Base-by-base conservation (phyloP, 176 grass and related monocot genomes). In the Themeda triandra region DNA sequence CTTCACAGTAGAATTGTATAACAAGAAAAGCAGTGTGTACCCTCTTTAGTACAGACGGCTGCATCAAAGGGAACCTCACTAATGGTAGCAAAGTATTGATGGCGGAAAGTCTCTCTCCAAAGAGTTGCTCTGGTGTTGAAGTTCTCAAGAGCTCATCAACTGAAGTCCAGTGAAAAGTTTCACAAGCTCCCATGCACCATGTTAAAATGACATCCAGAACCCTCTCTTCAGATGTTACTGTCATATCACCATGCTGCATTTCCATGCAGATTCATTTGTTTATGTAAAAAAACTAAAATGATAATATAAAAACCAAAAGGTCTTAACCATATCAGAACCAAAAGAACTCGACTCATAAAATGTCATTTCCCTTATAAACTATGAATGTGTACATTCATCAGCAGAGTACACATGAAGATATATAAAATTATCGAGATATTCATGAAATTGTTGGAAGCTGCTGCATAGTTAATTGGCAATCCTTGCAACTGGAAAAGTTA, bases 191-290 rank as follows among this genome's bases (percentile, higher is more conserved):
- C 89, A 87, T 92, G 40, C 91, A 95, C 92, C 96, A 98, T 78
- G 89, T 66, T 87, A 98, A 85, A 80, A 98, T 87, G 73, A 91
- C 89, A 90, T 98, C 89, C 62, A 98, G 63, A 82, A 98, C 92
- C 54, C 86, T 98, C 83, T 98, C 95, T 92, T 98, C 96, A n/a
- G 87, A 98, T 66, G 92, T 95, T 73, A 98, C 92, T 63, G 96
- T 98, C 92, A 98, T 93, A 87, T 98, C 92, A 83, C 54, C 54
- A 73, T 98, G 90, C 96, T 98, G 92, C 86, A 98, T 23, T 59
- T 59, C 54, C 54, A 59, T 59, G 54, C 24, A 82, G 24, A 77
- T 85, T 39, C 56, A 71, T 63, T 83, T 37, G 53, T 70, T 46
- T 81, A 49, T 25, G 32, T 76, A 40, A 66, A 45, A 29, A 79